Percentiles rank a stretch among this genome's conserved stretches.
phyloP scores from a whole-genome alignment of 208 protist species.

The Acanthamoeba lenticulata region DNA sequence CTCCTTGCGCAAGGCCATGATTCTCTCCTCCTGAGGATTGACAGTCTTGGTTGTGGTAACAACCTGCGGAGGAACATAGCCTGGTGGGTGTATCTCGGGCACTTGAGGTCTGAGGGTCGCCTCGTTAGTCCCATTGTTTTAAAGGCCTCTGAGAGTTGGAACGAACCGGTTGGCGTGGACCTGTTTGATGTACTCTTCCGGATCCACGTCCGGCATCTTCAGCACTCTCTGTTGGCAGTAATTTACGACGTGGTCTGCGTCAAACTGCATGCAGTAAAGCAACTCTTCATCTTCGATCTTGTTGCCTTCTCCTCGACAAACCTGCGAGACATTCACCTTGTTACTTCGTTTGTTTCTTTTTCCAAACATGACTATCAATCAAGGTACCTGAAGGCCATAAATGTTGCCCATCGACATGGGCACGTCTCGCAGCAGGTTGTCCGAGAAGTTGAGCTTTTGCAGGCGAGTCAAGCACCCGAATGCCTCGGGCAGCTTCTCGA shows the following conservation, averaged over 20 bases:
- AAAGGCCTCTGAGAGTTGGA: neutral
- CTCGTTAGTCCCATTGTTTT: no score
- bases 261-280: neutral
- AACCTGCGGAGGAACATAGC: neutral
- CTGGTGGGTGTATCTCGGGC: neutral
- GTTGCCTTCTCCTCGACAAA: neutral
- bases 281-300: neutral
- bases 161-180: neutral
- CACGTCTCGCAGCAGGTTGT: slow-evolving; percentile 62
- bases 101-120: neutral
- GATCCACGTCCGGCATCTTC: neutral
- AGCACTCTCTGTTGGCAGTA: neutral
- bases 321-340: neutral
- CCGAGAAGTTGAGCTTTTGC: slow-evolving; percentile 1
- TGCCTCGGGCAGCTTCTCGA: slow-evolving; percentile 39
- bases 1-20: neutral
- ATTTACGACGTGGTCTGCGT: neutral
- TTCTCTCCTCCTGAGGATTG: neutral
- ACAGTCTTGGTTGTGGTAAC: neutral
- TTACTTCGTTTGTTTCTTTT: no score
- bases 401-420: slow-evolving; percentile 56
- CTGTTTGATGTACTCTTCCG: neutral
- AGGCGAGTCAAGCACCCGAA: slow-evolving; percentile 65
- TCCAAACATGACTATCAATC: no score
- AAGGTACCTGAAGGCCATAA: neutral